Conservation (phyloP, 2,329 filamentous ascomycete genomes). For the Colletotrichum sp. region DNA sequence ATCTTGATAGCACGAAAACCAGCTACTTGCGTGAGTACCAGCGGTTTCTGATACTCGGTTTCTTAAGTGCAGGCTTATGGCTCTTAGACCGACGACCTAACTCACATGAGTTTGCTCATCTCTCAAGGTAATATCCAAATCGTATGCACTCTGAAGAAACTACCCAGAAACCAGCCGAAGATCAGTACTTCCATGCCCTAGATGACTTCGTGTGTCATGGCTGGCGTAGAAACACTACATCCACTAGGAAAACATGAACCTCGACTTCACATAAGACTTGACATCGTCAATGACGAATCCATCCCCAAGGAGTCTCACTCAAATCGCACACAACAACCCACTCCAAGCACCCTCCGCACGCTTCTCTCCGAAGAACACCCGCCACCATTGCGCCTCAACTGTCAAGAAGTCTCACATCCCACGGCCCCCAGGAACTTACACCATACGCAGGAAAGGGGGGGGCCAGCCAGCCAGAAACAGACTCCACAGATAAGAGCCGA, state of each 20-base stretch:
- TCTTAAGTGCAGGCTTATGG: too few relatives aligned
- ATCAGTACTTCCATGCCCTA: background rate
- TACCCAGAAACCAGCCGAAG: too few relatives aligned
- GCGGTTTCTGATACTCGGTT: too few relatives aligned
- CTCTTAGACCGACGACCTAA: too few relatives aligned
- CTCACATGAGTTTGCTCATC: too few relatives aligned
- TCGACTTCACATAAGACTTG: background rate
- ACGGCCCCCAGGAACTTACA: background rate
- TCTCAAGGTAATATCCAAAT: too few relatives aligned
- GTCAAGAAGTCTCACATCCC: background rate
- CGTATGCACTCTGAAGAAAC: too few relatives aligned
- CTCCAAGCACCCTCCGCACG: background rate
- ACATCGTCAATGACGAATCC: background rate
- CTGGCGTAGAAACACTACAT: fast-evolving
- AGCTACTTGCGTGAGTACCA: too few relatives aligned
- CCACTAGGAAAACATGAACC: fast-evolving
- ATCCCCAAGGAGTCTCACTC: background rate
- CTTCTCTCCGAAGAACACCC: background rate
- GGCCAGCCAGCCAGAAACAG: background rate
- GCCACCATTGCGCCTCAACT: background rate
- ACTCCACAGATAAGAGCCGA: background rate
- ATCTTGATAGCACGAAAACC: too few relatives aligned
- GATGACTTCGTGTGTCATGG: background rate
- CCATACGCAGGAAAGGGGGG: background rate
- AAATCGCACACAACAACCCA: background rate